These are phyloP conservation scores for Staphylotrichum tortipilum DNA, from an alignment of 495 filamentous ascomycete species.

Conservation along the genomic window DNA sequence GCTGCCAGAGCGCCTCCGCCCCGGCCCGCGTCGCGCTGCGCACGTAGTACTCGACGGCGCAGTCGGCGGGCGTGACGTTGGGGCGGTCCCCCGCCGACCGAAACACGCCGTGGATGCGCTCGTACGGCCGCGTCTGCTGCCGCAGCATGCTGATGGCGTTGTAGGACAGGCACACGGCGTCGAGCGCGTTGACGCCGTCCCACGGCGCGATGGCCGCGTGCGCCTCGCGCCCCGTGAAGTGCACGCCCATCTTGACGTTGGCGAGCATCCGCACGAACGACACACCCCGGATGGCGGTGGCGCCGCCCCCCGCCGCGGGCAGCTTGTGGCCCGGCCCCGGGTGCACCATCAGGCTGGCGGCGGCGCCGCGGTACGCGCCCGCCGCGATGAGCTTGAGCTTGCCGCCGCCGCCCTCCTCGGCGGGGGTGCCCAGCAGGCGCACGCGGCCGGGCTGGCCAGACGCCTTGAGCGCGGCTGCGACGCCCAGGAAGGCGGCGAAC, in stretches of 20 bases:
- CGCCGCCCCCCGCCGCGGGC: too few species aligned
- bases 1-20: slow-evolving; percentile 39
- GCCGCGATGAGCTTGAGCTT: slow-evolving; percentile 43
- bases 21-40: slow-evolving; percentile 37
- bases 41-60: slow-evolving; percentile 48
- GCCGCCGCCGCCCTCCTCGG: slow-evolving; percentile 52
- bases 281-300: slow-evolving; percentile 18
- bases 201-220: slow-evolving; percentile 56
- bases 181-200: slow-evolving; percentile 57
- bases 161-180: slow-evolving; percentile 53
- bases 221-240: slow-evolving; percentile 41
- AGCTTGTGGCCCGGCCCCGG: slow-evolving; percentile 34
- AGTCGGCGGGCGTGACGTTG: slow-evolving; percentile 46
- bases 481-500: slow-evolving; percentile 49
- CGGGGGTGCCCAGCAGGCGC: slow-evolving; percentile 58
- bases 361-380: slow-evolving; percentile 41
- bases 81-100: slow-evolving; percentile 22
- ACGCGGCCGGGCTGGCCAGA: slow-evolving; percentile 46
- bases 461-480: slow-evolving; percentile 42
- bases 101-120: slow-evolving; percentile 26
- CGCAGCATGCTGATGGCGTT: slow-evolving; percentile 54
- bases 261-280: slow-evolving; percentile 42
- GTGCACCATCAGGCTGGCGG: slow-evolving; percentile 48
- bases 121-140: slow-evolving; percentile 45
- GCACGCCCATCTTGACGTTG: slow-evolving; percentile 41